Evolutionary conservation across 176 grass and related monocot species (phyloP).

Genomic region (Triticum dicoccoides): DNA sequence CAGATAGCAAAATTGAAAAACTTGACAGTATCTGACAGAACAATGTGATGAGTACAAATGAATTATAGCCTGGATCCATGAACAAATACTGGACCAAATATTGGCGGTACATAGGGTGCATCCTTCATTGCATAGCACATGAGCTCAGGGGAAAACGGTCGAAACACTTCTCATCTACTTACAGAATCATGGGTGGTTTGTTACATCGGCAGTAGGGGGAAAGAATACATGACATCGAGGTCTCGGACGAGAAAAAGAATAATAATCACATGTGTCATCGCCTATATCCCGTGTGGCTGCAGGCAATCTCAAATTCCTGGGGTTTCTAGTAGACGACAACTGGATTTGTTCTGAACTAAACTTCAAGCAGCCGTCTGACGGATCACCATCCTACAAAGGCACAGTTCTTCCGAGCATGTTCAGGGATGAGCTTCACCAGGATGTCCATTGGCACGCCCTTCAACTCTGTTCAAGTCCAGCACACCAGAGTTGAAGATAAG

Average conservation of each 20-base stretch:
- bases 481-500: neutral
- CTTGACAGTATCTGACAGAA: neutral
- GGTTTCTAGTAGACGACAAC: conserved; percentile 14
- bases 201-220: neutral
- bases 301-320: conserved; percentile 10
- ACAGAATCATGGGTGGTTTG: conserved; percentile 19
- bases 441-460: conserved; percentile 61
- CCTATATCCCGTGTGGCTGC: conserved; percentile 5
- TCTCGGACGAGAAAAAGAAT: conserved; percentile 26
- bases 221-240: conserved; percentile 15
- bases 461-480: conserved; percentile 54
- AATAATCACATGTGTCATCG: conserved; percentile 28
- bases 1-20: neutral
- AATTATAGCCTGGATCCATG: conserved; percentile 43
- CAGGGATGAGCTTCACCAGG: conserved; percentile 71
- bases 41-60: neutral
- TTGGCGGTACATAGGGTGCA: neutral
- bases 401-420: conserved; percentile 74
- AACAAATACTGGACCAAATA: conserved; percentile 26
- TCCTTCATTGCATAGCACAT: conserved; percentile 29
- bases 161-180: conserved; percentile 29
- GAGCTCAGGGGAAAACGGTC: neutral
- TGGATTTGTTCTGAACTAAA: conserved; percentile 29
- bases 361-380: conserved; percentile 15
- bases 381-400: conserved; percentile 53